Percentiles rank a stretch among this genome's conserved stretches.
phyloP scores from a whole-genome alignment of 768 basidiomycete species.

The Trametes cubensis region DNA sequence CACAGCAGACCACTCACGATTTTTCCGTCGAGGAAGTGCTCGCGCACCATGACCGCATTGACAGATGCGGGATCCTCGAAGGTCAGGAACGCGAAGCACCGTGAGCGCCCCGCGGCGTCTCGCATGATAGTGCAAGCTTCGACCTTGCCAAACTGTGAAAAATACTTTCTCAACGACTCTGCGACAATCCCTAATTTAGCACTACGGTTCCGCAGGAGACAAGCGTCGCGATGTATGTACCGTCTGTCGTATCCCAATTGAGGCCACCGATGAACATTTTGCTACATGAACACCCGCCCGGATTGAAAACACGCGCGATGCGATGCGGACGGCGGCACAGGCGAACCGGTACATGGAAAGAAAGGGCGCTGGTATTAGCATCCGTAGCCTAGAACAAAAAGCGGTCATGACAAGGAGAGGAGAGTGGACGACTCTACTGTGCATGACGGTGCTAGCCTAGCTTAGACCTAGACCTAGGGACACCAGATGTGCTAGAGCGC shows the following conservation, averaged over 20 bases:
- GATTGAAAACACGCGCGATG: slow-evolving; percentile 27
- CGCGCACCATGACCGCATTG: slow-evolving; percentile 92
- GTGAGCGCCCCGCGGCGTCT: slow-evolving; percentile 89
- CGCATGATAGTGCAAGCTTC: slow-evolving; percentile 99
- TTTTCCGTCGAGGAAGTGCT: slow-evolving; percentile 96
- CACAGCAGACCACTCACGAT: slow-evolving; percentile 62
- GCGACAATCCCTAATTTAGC: slow-evolving; percentile 43
- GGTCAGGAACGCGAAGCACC: slow-evolving; percentile 97
- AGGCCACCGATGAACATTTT: slow-evolving; percentile 99
- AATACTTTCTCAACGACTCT: slow-evolving; percentile 85
- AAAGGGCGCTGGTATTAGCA: slow-evolving; percentile 76
- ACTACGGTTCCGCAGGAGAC: slow-evolving; percentile 43
- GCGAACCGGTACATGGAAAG: slow-evolving; percentile 40
- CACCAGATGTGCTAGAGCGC: slow-evolving; percentile 62
- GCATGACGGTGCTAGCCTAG: slow-evolving; percentile 64
- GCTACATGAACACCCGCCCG: slow-evolving; percentile 45
- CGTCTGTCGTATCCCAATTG: slow-evolving; percentile 99
- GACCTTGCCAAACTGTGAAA: slow-evolving; percentile 94
- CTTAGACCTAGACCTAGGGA: slow-evolving; percentile 62
- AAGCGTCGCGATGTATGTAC: slow-evolving; percentile 59
- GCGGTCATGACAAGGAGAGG: slow-evolving; percentile 57
- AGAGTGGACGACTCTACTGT: slow-evolving; percentile 75
- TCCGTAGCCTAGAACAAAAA: slow-evolving; percentile 70
- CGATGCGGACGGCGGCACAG: slow-evolving; percentile 17
- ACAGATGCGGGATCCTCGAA: slow-evolving; percentile 93